Evolutionary conservation across 345 rosid genomes (phyloP).

Genomic region (Carallia pectinifolia): DNA sequence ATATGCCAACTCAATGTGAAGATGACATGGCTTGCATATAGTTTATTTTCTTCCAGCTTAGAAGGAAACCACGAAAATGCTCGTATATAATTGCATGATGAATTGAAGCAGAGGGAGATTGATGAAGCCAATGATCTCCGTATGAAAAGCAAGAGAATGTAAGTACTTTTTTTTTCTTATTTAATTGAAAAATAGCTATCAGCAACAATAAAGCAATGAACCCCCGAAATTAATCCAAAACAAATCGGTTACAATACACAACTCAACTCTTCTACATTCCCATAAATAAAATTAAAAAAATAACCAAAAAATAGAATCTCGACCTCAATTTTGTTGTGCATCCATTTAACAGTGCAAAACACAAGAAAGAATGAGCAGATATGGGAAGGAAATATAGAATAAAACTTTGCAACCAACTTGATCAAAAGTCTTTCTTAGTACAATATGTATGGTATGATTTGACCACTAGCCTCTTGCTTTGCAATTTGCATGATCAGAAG

Average conservation of each 20-base stretch:
- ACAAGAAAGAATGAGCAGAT: neutral
- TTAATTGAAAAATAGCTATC: conserved; percentile 4
- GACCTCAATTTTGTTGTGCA: conserved; percentile 11
- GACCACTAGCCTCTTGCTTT: conserved; percentile 20
- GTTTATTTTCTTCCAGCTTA: too few relatives aligned
- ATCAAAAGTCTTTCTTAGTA: conserved; percentile 19
- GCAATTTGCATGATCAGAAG: conserved; percentile 33
- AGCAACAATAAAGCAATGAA: conserved; percentile 24
- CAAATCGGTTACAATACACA: conserved; percentile 33
- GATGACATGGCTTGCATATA: too few relatives aligned
- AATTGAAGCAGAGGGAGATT: too few relatives aligned
- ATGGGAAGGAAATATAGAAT: neutral
- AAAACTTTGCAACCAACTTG: conserved; percentile 23
- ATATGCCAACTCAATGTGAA: too few relatives aligned
- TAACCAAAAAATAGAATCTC: conserved; percentile 5
- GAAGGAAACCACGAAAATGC: too few relatives aligned
- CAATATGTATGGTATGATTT: conserved; percentile 21
- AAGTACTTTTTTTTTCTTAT: conserved; percentile 18
- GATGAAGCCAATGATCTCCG: too few relatives aligned
- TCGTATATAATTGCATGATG: too few relatives aligned
- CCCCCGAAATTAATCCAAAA: conserved; percentile 34
- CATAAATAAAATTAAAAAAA: conserved; percentile 1
- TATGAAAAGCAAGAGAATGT: neutral
- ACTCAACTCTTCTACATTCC: conserved; percentile 25
- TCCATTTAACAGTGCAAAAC: conserved; percentile 20